Conservation (phyloP, 306 rosid genomes). For the Nissolia schottii region DNA sequence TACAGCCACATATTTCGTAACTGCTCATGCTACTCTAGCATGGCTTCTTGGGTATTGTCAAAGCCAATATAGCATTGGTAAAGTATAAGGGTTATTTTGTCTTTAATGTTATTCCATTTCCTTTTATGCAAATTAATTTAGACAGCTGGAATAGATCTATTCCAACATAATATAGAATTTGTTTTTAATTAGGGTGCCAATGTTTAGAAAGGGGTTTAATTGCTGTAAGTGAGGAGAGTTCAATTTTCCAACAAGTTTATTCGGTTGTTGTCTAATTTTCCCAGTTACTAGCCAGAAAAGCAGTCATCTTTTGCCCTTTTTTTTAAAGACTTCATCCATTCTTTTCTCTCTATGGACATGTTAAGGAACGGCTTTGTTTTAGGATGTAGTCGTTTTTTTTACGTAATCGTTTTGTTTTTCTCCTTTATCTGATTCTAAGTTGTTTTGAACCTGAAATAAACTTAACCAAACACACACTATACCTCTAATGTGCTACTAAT, state of each 20-base stretch:
- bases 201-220: neutral
- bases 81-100: neutral
- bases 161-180: neutral
- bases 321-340: neutral
- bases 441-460: too few species aligned
- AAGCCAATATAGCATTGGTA: neutral
- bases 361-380: too few species aligned
- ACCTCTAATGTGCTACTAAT: too few species aligned
- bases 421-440: too few species aligned
- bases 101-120: neutral
- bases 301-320: neutral
- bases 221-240: neutral
- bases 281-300: neutral
- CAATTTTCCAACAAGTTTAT: neutral
- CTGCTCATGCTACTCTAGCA: neutral
- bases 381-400: too few species aligned
- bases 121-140: neutral
- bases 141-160: neutral
- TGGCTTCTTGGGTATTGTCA: neutral
- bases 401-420: too few species aligned
- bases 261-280: neutral
- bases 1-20: neutral
- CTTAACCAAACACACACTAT: too few species aligned
- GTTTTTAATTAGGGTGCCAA: neutral
- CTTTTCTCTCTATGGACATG: neutral